phyloP scores from a whole-genome alignment of 768 basidiomycete genomes.

The Lactarius akahatsu region DNA sequence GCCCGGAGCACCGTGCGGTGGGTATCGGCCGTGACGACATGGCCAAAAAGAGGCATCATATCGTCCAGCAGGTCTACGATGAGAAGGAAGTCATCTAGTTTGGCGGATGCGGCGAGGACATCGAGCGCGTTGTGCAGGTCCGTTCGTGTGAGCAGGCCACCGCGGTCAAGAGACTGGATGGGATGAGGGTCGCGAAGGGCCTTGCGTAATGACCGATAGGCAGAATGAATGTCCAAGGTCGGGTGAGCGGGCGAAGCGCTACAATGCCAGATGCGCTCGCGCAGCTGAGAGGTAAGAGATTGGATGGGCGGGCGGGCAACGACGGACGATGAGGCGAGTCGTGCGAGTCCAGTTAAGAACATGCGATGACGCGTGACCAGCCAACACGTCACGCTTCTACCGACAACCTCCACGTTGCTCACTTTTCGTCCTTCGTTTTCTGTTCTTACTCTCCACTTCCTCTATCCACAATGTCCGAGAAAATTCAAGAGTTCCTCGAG shows the following conservation, averaged over 20 bases:
- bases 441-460: slow-evolving; percentile 23
- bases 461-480: slow-evolving; percentile 73
- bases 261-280: slow-evolving; percentile 23
- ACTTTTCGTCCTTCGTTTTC: slow-evolving; percentile 10
- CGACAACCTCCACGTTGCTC: slow-evolving; percentile 14
- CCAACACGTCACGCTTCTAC: slow-evolving; percentile 31
- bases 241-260: slow-evolving; percentile 5
- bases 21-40: slow-evolving; percentile 45
- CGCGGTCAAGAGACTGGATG: neutral
- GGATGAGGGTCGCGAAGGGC: slow-evolving; percentile 15
- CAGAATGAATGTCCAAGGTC: slow-evolving; percentile 14
- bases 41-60: slow-evolving; percentile 47
- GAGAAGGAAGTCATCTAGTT: slow-evolving; percentile 52
- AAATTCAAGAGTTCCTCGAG: slow-evolving; percentile 85
- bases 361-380: neutral
- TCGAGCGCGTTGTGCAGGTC: slow-evolving; percentile 45
- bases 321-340: slow-evolving; percentile 11
- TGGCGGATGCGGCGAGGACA: slow-evolving; percentile 51
- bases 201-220: slow-evolving; percentile 23
- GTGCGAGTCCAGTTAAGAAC: neutral
- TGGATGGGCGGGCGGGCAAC: slow-evolving; percentile 52
- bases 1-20: slow-evolving; percentile 51
- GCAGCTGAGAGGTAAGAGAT: slow-evolving; percentile 22
- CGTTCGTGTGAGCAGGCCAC: slow-evolving; percentile 30
- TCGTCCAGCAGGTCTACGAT: slow-evolving; percentile 54